Conservation (phyloP, 331 rosid species). For the Quercus tomentella region DNA sequence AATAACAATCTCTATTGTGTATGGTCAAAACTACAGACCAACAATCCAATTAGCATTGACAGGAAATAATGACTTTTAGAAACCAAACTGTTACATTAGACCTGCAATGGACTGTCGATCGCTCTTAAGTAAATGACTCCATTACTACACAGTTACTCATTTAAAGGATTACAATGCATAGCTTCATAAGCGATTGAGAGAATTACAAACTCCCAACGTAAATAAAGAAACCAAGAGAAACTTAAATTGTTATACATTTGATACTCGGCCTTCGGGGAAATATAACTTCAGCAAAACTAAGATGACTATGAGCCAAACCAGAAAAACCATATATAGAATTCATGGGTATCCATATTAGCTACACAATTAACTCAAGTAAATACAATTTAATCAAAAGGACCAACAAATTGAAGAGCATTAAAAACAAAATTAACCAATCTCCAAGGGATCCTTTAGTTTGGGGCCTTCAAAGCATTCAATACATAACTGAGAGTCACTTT, state of each 20-base stretch:
- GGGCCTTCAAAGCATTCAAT: too few species aligned
- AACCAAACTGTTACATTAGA: conserved; percentile 7
- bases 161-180: neutral
- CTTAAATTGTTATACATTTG: neutral
- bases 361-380: too few species aligned
- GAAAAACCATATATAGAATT: too few species aligned
- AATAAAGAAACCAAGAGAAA: neutral
- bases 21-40: neutral
- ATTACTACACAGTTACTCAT: neutral
- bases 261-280: too few species aligned
- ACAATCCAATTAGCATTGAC: neutral
- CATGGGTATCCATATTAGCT: too few species aligned
- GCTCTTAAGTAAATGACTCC: neutral
- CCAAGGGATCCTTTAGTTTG: too few species aligned
- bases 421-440: too few species aligned
- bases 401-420: too few species aligned
- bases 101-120: neutral
- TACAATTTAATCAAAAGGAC: too few species aligned
- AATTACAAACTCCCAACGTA: neutral
- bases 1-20: neutral
- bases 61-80: neutral
- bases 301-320: too few species aligned
- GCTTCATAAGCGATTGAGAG: neutral
- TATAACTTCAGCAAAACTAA: too few species aligned
- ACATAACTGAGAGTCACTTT: too few species aligned